Evolutionary conservation across 352 stramenopile species (phyloP).

Genomic region (Phytophthora palmivora): DNA sequence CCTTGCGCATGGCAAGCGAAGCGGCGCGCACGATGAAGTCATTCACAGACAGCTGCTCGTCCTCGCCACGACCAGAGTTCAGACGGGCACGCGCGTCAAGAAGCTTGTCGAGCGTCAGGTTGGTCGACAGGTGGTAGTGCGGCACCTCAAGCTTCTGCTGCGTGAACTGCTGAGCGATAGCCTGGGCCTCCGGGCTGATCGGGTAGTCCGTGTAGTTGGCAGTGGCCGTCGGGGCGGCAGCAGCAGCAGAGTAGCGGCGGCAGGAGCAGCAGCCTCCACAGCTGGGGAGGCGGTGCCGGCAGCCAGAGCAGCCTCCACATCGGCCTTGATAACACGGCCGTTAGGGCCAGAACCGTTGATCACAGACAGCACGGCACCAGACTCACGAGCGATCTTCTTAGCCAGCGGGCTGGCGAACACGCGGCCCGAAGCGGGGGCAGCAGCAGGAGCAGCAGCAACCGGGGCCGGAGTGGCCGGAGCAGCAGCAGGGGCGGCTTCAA

Average conservation of each 20-base stretch:
- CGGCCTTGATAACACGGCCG: slow-evolving; percentile 94
- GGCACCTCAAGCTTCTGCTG: slow-evolving; percentile 95
- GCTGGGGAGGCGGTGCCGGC: slow-evolving; percentile 47
- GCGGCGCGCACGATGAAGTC: slow-evolving; percentile 97
- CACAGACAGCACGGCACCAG: slow-evolving; percentile 67
- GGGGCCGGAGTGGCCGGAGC: slow-evolving; percentile 29
- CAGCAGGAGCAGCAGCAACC: slow-evolving; percentile 17
- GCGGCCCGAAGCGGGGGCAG: slow-evolving; percentile 59
- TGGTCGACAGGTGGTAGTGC: slow-evolving; percentile 98
- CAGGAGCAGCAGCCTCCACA: slow-evolving; percentile 29
- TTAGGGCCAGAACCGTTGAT: slow-evolving; percentile 86
- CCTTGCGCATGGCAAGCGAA: slow-evolving; percentile 96
- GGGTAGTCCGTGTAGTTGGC: slow-evolving; percentile 94
- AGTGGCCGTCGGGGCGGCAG: slow-evolving; percentile 49
- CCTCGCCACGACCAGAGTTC: slow-evolving; percentile 92
- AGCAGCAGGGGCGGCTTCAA: slow-evolving; percentile 33
- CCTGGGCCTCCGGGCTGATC: slow-evolving; percentile 80
- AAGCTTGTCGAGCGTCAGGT: slow-evolving; percentile 93
- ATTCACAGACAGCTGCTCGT: slow-evolving; percentile 96
- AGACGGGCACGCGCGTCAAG: slow-evolving; percentile 92
- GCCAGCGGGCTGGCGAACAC: slow-evolving; percentile 96
- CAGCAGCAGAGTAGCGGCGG: slow-evolving; percentile 33
- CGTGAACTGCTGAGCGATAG: slow-evolving; percentile 88
- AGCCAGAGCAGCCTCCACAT: slow-evolving; percentile 93
- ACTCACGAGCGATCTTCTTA: slow-evolving; percentile 89